These are phyloP conservation scores for Raffaelea albimanens DNA, from an alignment of 2,329 filamentous ascomycete species.

Conservation along the genomic window DNA sequence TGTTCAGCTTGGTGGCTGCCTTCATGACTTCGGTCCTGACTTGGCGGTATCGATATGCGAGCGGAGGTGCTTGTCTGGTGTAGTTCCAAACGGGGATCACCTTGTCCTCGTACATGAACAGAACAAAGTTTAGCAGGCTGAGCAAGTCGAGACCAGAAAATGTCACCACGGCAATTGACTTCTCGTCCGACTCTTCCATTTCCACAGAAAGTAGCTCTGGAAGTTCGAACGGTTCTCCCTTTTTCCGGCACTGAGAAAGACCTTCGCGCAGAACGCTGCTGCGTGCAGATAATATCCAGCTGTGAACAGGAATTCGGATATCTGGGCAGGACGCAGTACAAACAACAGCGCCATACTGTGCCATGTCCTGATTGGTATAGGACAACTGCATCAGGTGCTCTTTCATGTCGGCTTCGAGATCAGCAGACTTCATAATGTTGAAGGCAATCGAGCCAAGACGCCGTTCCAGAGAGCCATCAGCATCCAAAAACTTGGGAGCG, in stretches of 20 bases:
- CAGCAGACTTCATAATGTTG: slow-evolving; percentile 50
- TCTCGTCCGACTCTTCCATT: slow-evolving; percentile 25
- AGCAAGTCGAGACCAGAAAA: slow-evolving; percentile 66
- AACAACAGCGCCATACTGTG: slow-evolving; percentile 31
- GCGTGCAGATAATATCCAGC: slow-evolving; percentile 68
- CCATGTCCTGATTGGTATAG: slow-evolving; percentile 22
- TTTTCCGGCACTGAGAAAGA: slow-evolving; percentile 47
- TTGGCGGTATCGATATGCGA: slow-evolving; percentile 67
- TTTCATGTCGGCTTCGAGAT: slow-evolving; percentile 55
- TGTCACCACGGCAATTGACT: slow-evolving; percentile 43
- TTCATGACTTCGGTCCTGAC: slow-evolving; percentile 83
- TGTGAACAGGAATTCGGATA: slow-evolving; percentile 68
- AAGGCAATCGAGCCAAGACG: slow-evolving; percentile 40
- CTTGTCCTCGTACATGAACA: slow-evolving; percentile 73
- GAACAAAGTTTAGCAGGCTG: slow-evolving; percentile 66
- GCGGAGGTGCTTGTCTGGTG: slow-evolving; percentile 52
- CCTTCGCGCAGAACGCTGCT: slow-evolving; percentile 58
- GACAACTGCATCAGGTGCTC: slow-evolving; percentile 35
- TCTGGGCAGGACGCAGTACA: slow-evolving; percentile 55
- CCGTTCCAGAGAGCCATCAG: slow-evolving; percentile 37
- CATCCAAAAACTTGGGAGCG: slow-evolving; percentile 30
- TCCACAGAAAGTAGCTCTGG: slow-evolving; percentile 52
- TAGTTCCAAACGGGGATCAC: slow-evolving; percentile 83
- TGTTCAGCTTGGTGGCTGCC: slow-evolving; percentile 47
- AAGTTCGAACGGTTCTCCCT: slow-evolving; percentile 41